Percentiles rank a stretch among this genome's conserved stretches.
Conservation (phyloP, 441 rosid species). For the Gossypium aridum region DNA sequence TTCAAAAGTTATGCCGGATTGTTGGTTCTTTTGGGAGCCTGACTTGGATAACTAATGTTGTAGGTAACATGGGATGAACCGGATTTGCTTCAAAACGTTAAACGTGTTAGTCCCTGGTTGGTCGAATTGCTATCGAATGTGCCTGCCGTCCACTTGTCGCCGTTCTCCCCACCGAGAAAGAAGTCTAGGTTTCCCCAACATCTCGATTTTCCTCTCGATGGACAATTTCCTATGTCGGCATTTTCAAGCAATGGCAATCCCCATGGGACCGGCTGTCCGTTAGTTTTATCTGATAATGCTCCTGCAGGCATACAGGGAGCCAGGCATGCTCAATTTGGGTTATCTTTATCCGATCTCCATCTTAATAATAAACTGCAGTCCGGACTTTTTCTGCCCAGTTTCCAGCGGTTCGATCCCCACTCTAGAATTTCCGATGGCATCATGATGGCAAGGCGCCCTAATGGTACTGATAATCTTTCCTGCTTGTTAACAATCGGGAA, state of each 20-base stretch:
- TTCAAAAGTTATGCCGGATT: neutral
- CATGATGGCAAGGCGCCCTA: conserved; percentile 19
- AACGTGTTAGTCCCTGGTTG: conserved; percentile 50
- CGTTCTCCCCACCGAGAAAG: conserved; percentile 50
- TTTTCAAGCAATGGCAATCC: conserved; percentile 39
- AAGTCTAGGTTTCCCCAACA: conserved; percentile 42
- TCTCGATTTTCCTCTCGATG: conserved; percentile 45
- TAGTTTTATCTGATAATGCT: conserved; percentile 49
- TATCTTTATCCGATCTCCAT: conserved; percentile 48
- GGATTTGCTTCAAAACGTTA: conserved; percentile 52
- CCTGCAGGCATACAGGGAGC: conserved; percentile 90
- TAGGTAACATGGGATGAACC: conserved; percentile 66
- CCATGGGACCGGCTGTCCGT: conserved; percentile 33
- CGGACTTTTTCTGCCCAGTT: conserved; percentile 50
- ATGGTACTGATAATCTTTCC: conserved; percentile 50
- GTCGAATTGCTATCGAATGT: conserved; percentile 45
- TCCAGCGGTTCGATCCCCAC: conserved; percentile 36
- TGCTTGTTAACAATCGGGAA: conserved; percentile 70
- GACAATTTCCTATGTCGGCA: conserved; percentile 38
- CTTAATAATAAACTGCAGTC: conserved; percentile 59
- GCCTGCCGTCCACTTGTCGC: conserved; percentile 41
- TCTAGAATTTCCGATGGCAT: conserved; percentile 36
- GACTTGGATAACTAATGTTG: neutral
- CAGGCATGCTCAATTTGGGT: conserved; percentile 72
- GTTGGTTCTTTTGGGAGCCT: neutral